Evolutionary conservation across 2,329 filamentous ascomycete species (phyloP).

Genomic region (Aaosphaeria pasadenensis): DNA sequence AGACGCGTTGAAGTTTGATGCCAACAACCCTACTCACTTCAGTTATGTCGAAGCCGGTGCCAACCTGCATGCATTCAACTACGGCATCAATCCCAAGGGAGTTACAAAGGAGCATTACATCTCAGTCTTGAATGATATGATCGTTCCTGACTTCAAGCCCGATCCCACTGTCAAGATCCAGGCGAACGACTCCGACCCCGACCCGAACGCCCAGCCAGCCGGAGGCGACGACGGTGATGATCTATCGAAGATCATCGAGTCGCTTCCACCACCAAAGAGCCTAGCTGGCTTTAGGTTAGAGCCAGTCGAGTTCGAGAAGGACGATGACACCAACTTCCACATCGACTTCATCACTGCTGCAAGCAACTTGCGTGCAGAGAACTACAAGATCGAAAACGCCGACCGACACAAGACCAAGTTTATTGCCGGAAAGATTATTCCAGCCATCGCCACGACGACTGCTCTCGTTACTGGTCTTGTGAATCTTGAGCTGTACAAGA

Average conservation of each 20-base stretch:
- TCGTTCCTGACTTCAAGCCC: constrained; percentile 91
- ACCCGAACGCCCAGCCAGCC: constrained; percentile 69
- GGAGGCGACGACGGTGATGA: constrained; percentile 66
- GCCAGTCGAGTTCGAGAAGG: constrained; percentile 97
- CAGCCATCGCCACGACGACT: constrained; percentile 95
- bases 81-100: constrained; percentile 85
- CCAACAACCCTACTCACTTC: constrained; percentile 80
- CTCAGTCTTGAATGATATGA: constrained; percentile 84
- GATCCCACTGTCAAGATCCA: constrained; percentile 94
- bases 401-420: constrained; percentile 99
- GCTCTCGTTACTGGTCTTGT: constrained; percentile 93
- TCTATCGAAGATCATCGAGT: constrained; percentile 66
- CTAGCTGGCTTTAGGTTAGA: constrained; percentile 85
- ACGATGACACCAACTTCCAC: constrained; percentile 95
- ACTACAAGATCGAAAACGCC: constrained; percentile 93
- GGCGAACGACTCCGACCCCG: constrained; percentile 90
- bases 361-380: constrained; percentile 93
- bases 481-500: constrained; percentile 90
- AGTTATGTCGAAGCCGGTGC: constrained; percentile 84
- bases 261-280: constrained; percentile 74
- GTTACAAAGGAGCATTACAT: constrained; percentile 69
- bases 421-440: constrained; percentile 99
- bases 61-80: constrained; percentile 96
- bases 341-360: constrained; percentile 99
- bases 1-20: constrained; percentile 84